Base-by-base conservation (phyloP, 495 filamentous ascomycete genomes). In the Cenococcum geophilum region DNA sequence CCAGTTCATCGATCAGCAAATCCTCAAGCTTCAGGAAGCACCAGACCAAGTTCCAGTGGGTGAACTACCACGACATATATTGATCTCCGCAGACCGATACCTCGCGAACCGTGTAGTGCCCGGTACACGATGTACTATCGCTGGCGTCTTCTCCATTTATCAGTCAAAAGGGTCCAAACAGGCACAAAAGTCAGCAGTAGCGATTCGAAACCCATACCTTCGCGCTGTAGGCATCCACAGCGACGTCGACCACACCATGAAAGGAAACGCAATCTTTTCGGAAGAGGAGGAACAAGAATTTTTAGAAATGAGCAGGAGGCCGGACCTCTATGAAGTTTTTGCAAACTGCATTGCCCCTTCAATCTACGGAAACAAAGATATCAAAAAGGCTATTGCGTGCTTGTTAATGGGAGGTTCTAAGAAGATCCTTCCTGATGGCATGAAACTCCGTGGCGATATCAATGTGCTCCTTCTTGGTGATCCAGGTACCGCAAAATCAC, bases 201-300 rank as follows among this genome's bases (percentile, higher is more conserved):
- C 95, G 16, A 95, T 99, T 68, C 83, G 95, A 58, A 96, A 95
- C 47, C 93, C 95, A 11, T 99, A 99, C 66, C 77, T 99, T n/a
- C 86, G 93, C 58, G 89, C 95, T 1, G 88, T 95, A 6, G 95
- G 95, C 18, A 91, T 99, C 65, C 89, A 87, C 55, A 90, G 85
- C 22, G 92, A 97, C 65, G 76, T 95, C 34, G 91, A 96, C 68
- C 86, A 93, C 62, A 95, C 89, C 5, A 86, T 88, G 43, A 95
- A 96, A 74, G 92, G 93, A 16, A 85, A 82, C 67, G 81, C 86
- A 0, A 78, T 89, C 43, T 99, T 97, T 74, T 88, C 89, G 0
- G 95, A 97, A 72, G 89, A 95, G 60, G 95, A 99, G 69, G 95
- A 97, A 73, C 92, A 97, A 73, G 93, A 97, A 65, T 99, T 97